phyloP scores from a whole-genome alignment of 805 yeast genomes.

The Pichia nakasei region DNA sequence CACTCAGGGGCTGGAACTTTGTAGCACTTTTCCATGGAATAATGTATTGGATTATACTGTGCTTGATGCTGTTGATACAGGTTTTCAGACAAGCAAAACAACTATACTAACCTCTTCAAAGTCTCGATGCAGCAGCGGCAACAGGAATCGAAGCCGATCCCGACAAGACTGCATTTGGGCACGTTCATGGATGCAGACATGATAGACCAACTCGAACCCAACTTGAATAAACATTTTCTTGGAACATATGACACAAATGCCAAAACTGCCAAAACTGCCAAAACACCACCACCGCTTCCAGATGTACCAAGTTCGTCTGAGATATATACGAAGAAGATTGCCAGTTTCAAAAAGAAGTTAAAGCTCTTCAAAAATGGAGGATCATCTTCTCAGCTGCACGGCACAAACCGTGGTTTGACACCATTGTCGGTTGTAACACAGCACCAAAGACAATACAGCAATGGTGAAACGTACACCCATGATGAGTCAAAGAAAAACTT shows the following conservation, averaged over 20 bases:
- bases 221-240: slow-evolving; percentile 3
- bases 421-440: background rate
- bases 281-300: slow-evolving; percentile 17
- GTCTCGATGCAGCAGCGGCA: background rate
- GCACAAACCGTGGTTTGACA: background rate
- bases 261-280: background rate
- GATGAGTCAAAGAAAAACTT: no score
- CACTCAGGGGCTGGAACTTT: slow-evolving; percentile 14
- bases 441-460: background rate
- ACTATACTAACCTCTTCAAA: no score
- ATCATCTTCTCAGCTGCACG: background rate
- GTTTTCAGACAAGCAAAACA: no score
- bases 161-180: slow-evolving; percentile 21
- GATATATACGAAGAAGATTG: slow-evolving; percentile 14
- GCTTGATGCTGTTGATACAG: no score
- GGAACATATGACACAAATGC: background rate
- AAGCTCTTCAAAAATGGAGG: slow-evolving; percentile 5
- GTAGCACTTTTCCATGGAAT: no score
- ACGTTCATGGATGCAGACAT: slow-evolving; percentile 4
- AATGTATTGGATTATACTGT: no score
- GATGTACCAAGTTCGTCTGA: slow-evolving; percentile 9
- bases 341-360: slow-evolving; percentile 17
- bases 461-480: no score
- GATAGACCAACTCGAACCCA: slow-evolving; percentile 2
- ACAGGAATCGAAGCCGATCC: background rate